Percentiles rank a stretch among this genome's conserved stretches.
These are phyloP conservation scores for Phytomonas sp. DNA, from an alignment of 208 protist genomes.

Conservation along the genomic window DNA sequence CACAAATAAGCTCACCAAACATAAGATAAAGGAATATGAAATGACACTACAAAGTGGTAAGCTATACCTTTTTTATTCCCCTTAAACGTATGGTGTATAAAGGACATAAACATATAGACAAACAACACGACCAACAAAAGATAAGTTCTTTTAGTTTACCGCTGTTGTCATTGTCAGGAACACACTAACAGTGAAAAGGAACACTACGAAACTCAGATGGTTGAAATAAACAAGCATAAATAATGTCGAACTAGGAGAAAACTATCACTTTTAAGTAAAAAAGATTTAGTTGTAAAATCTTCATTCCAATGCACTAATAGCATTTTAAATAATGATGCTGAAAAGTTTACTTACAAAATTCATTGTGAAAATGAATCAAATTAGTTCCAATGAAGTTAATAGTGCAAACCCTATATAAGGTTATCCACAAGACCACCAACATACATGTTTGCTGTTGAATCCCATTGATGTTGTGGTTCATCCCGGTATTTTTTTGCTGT, in stretches of 20 bases:
- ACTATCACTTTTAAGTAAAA: no score
- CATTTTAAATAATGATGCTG: no score
- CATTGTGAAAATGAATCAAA: no score
- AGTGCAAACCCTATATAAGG: not conserved
- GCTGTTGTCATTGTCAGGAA: not conserved
- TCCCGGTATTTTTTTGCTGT: not conserved
- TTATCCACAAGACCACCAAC: constrained; percentile 17
- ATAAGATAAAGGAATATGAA: constrained; percentile 23
- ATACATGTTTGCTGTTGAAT: constrained; percentile 43
- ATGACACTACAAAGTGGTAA: constrained; percentile 8
- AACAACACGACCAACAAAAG: not conserved
- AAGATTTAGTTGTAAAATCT: no score
- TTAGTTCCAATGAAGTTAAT: no score
- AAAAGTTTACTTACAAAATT: no score
- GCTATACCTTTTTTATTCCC: not conserved
- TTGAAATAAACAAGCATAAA: not conserved
- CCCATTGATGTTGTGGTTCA: constrained; percentile 42
- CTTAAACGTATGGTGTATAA: not conserved
- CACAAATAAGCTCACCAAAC: constrained; percentile 96
- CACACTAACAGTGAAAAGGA: not conserved
- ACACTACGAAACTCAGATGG: not conserved
- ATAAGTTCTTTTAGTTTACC: not conserved
- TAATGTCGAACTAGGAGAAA: not conserved
- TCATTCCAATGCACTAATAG: no score
- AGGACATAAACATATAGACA: not conserved